phyloP scores from a whole-genome alignment of 1,284 basidiomycete species.

The Leccinum pachyderme region DNA sequence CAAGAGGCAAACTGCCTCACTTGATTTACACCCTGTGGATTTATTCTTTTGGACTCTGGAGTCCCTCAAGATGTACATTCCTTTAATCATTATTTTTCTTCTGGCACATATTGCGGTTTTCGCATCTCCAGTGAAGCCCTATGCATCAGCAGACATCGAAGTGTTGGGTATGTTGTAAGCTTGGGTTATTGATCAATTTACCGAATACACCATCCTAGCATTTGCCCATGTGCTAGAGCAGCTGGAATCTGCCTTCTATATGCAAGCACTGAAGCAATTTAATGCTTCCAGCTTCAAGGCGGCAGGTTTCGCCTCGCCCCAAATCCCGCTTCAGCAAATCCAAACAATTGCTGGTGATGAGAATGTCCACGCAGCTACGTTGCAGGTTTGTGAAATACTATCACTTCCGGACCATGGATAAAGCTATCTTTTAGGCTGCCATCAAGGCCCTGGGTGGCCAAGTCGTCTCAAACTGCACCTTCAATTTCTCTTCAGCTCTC shows the following conservation, averaged over 20 bases:
- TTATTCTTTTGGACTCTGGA: slow-evolving; percentile 5
- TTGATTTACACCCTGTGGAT: background rate
- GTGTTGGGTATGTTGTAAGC: slow-evolving; percentile 16
- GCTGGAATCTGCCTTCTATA: slow-evolving; percentile 71
- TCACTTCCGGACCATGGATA: background rate
- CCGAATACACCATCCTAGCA: slow-evolving; percentile 39
- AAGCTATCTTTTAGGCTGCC: slow-evolving; percentile 35
- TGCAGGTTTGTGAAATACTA: slow-evolving; percentile 44
- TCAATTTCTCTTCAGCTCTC: slow-evolving; percentile 66
- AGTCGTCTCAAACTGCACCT: slow-evolving; percentile 60
- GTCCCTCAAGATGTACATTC: slow-evolving; percentile 2
- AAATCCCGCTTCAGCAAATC: slow-evolving; percentile 63
- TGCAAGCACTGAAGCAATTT: slow-evolving; percentile 66
- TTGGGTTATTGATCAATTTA: background rate
- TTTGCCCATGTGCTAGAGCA: slow-evolving; percentile 76
- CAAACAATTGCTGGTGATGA: slow-evolving; percentile 63
- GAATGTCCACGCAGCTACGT: slow-evolving; percentile 50
- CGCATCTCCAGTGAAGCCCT: slow-evolving; percentile 4
- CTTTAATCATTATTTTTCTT: background rate
- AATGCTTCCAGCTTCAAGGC: slow-evolving; percentile 58
- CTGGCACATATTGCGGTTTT: background rate
- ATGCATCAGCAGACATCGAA: slow-evolving; percentile 1
- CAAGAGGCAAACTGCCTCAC: slow-evolving; percentile 1
- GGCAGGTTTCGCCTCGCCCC: slow-evolving; percentile 64
- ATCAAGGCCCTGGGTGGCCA: slow-evolving; percentile 53